Conservation (phyloP, 1,284 basidiomycete genomes). For the Lentinula novae-zelandiae region DNA sequence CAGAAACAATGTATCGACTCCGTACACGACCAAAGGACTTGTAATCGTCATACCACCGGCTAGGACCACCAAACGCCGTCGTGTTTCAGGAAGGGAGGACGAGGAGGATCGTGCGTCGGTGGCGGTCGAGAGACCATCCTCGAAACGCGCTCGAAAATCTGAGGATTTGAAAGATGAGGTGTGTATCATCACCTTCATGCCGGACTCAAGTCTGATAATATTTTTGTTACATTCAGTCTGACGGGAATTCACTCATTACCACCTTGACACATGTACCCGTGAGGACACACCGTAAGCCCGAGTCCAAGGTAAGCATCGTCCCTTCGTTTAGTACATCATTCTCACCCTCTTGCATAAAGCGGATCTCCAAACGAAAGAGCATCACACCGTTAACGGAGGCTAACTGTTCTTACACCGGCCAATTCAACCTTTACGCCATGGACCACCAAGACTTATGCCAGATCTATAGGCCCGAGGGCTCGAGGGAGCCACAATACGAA, state of each 20-base stretch:
- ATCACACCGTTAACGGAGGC: too few species aligned
- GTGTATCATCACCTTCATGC: neutral
- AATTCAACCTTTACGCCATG: slow-evolving; percentile 8
- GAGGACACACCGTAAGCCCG: neutral
- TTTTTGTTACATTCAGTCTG: neutral
- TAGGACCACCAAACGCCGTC: neutral
- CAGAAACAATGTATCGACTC: neutral
- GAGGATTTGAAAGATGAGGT: neutral
- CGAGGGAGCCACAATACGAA: neutral
- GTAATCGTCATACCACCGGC: neutral
- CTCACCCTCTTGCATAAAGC: neutral
- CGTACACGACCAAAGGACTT: neutral
- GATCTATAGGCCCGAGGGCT: neutral
- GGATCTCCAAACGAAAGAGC: neutral
- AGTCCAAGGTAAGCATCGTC: neutral
- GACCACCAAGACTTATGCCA: neutral
- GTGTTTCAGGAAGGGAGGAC: neutral
- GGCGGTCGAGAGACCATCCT: neutral
- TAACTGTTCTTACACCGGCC: neutral
- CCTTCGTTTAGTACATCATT: neutral
- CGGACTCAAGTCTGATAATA: too few species aligned
- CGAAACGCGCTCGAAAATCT: neutral
- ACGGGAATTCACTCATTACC: neutral
- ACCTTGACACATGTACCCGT: too few species aligned
- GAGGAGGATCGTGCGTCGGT: neutral